Evolutionary conservation across 2,329 filamentous ascomycete genomes (phyloP), one percentile per base, ranked within the genome.

Genomic region (Ophiostoma himal-ulmi): DNA sequence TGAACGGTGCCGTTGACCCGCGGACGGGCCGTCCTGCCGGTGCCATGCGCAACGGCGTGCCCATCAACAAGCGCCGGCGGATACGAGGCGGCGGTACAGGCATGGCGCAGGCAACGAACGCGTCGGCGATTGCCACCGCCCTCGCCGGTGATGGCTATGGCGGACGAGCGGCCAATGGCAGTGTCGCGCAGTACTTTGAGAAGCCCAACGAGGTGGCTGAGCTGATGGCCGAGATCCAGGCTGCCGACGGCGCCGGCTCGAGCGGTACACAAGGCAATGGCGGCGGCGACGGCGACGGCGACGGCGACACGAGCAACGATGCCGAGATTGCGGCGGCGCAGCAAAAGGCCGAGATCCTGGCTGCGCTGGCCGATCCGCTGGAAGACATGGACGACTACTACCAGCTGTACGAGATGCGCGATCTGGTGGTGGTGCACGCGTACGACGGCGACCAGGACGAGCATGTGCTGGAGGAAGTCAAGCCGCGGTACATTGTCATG

Each of bases 371-470:
- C 5, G 95, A 98, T 78, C 90, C 92, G 0, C 83, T 97, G 8
- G 91, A 96, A 67, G 87, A 96, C 77, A 94, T 95, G 91, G 94
- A 97, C 73, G 90, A 94, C 74, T 95, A 90, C 80, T 98, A 94
- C 78, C 88, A 95, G 78, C 84, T 98, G 41, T 97, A 94, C 78
- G 92, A 96, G 70, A 95, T 96, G 88, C 87, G 92, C 75, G 92
- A 97, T 74, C 83, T 98, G 26, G 85, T 98, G 14, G 88, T 97
- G 57, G 85, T 98, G 22, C 95, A 98, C 78, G 91, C 95, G 0
- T 99, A 97, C 78, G 93, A 97, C 72, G 94, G 94, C 13, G 95
- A 98, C 77, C 91, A 94, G 82, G 95, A 99, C 78, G 95, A 98
- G 77, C 92, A 96, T 78, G 86, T 98, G n/a, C 85, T 99, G 1